These are phyloP conservation scores for Xerocomellus intermedius DNA, from an alignment of 768 basidiomycete species.

Conservation along the genomic window DNA sequence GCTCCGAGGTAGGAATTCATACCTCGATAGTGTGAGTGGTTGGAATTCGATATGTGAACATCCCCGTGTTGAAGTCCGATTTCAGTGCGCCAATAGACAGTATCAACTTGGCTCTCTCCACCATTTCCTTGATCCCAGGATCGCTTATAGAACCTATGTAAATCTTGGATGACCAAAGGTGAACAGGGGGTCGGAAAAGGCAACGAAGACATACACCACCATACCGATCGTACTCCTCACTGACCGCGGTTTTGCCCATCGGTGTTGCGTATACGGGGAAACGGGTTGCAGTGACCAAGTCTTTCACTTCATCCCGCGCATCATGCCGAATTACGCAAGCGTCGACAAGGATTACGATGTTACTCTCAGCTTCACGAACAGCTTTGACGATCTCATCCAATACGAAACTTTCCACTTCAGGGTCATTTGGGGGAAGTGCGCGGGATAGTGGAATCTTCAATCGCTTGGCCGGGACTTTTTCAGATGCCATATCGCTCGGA, in stretches of 20 bases:
- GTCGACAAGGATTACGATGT: conserved; percentile 76
- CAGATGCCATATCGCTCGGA: conserved; percentile 77
- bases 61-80: conserved; percentile 87
- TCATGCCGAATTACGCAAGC: conserved; percentile 78
- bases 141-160: conserved; percentile 72
- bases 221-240: conserved; percentile 68
- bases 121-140: conserved; percentile 63
- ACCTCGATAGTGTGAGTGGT: conserved; percentile 63
- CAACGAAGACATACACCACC: conserved; percentile 61
- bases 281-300: conserved; percentile 60
- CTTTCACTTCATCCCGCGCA: conserved; percentile 57
- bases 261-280: conserved; percentile 75
- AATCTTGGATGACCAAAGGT: conserved; percentile 43
- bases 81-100: conserved; percentile 68
- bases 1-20: conserved; percentile 1
- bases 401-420: conserved; percentile 62
- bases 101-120: conserved; percentile 75
- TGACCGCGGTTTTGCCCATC: conserved; percentile 80
- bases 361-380: conserved; percentile 54
- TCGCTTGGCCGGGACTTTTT: conserved; percentile 61
- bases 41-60: conserved; percentile 76
- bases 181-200: neutral
- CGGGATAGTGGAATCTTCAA: conserved; percentile 59
- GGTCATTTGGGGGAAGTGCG: conserved; percentile 50
- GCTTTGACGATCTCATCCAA: conserved; percentile 68